Evolutionary conservation across 345 rosid species (phyloP).

Genomic region (Salix purpurea): DNA sequence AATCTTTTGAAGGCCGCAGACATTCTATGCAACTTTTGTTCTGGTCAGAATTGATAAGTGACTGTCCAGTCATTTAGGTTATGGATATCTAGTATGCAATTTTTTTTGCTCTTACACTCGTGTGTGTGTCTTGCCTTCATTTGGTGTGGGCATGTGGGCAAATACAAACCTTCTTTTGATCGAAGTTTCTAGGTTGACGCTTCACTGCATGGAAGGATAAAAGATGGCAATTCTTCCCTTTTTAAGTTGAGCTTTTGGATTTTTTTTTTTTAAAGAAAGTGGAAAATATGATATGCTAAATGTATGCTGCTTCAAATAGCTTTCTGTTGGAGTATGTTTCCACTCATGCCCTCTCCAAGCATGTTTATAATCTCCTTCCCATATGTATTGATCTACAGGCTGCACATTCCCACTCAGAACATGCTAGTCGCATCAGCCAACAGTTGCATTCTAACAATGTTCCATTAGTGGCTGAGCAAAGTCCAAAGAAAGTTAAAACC

Average conservation of each 20-base stretch:
- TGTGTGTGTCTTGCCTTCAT: background rate
- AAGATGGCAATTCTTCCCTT: background rate
- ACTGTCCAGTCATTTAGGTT: no score
- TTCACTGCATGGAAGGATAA: no score
- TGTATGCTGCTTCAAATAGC: background rate
- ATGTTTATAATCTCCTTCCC: background rate
- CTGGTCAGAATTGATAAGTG: no score
- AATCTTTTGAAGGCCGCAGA: background rate
- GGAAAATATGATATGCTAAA: background rate
- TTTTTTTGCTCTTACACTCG: no score
- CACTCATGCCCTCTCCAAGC: background rate
- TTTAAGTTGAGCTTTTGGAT: background rate
- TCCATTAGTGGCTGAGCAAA: slow-evolving; percentile 38
- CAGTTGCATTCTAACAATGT: slow-evolving; percentile 37
- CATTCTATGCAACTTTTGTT: no score
- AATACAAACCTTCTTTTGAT: no score
- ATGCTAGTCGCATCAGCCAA: slow-evolving; percentile 41
- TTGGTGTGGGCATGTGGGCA: background rate
- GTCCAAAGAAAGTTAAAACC: slow-evolving; percentile 40
- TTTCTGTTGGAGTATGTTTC: background rate
- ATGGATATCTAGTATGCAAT: no score
- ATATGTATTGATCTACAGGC: slow-evolving; percentile 18
- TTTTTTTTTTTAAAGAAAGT: background rate
- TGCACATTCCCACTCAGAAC: slow-evolving; percentile 58
- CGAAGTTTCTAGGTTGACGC: no score